Conservation (phyloP, 1,284 basidiomycete genomes). For the Malassezia arunalokei region DNA sequence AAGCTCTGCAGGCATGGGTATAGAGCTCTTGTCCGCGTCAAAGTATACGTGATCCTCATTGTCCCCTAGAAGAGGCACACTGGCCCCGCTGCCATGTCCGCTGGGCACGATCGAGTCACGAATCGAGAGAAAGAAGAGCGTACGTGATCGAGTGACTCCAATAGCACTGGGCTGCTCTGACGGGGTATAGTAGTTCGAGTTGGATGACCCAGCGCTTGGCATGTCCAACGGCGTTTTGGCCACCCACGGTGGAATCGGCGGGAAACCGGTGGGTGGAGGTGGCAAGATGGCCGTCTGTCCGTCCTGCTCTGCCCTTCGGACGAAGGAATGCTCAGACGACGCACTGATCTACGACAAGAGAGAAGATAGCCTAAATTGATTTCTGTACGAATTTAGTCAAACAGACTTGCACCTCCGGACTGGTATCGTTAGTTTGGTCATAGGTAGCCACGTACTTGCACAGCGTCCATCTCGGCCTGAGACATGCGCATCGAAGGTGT, state of each 20-base stretch:
- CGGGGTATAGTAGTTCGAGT: not conserved
- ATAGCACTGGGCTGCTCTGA: not conserved
- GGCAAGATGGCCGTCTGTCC: too few relatives aligned
- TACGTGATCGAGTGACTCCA: constrained; percentile 64
- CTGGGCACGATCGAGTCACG: constrained; percentile 58
- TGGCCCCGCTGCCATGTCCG: constrained; percentile 30
- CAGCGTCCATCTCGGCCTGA: constrained; percentile 38
- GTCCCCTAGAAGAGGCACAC: constrained; percentile 37
- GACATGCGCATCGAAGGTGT: constrained; percentile 26
- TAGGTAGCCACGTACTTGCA: constrained; percentile 26
- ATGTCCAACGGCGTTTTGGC: too few relatives aligned
- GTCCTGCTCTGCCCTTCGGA: too few relatives aligned
- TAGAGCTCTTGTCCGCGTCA: constrained; percentile 16
- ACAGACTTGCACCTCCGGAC: constrained; percentile 12
- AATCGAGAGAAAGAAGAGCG: constrained; percentile 86
- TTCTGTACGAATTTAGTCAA: not conserved
- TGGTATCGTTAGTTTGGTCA: not conserved
- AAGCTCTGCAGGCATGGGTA: constrained; percentile 41
- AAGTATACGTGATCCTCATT: constrained; percentile 30
- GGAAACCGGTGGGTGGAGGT: too few relatives aligned
- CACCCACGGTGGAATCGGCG: too few relatives aligned
- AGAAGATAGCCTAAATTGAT: too few relatives aligned
- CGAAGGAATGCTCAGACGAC: too few relatives aligned
- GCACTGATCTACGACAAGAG: too few relatives aligned
- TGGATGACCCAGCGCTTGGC: not conserved